Percentiles rank a stretch among this genome's conserved stretches.
Conservation (phyloP, 2,329 filamentous ascomycete genomes). For the Hypoxylon sp. region DNA sequence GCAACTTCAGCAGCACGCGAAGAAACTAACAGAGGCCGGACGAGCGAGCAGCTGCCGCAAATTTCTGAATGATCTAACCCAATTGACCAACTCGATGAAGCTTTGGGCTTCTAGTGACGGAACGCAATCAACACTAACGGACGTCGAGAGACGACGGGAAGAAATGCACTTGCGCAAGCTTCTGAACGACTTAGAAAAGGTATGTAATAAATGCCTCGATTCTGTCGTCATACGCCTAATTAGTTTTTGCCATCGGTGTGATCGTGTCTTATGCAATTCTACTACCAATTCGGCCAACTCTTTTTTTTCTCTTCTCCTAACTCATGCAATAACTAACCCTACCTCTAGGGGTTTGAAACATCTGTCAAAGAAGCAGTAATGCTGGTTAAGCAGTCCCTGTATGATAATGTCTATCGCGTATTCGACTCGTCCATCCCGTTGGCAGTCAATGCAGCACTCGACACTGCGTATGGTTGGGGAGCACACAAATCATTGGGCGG, state of each 20-base stretch:
- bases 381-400: constrained; percentile 59
- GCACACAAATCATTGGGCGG: constrained; percentile 61
- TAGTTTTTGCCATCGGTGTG: too few relatives aligned
- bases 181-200: constrained; percentile 44
- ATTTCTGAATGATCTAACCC: constrained; percentile 67
- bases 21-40: constrained; percentile 65
- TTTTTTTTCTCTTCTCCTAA: neutral
- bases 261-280: too few relatives aligned
- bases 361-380: constrained; percentile 58
- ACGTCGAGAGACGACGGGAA: constrained; percentile 38
- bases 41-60: constrained; percentile 59
- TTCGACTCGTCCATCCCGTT: constrained; percentile 58
- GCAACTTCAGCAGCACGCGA: constrained; percentile 71
- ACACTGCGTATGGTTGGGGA: constrained; percentile 59
- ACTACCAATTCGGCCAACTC: neutral
- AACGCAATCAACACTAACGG: constrained; percentile 34
- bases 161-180: constrained; percentile 44
- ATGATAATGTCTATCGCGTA: constrained; percentile 63
- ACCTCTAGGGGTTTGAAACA: constrained; percentile 56
- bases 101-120: constrained; percentile 44
- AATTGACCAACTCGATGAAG: constrained; percentile 67
- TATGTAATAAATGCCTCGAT: constrained; percentile 36
- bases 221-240: neutral
- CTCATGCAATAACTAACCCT: constrained; percentile 17
- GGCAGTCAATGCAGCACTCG: constrained; percentile 57